phyloP scores from a whole-genome alignment of 1,139 yeast genomes.

The Blastobotrys illinoisensis region DNA sequence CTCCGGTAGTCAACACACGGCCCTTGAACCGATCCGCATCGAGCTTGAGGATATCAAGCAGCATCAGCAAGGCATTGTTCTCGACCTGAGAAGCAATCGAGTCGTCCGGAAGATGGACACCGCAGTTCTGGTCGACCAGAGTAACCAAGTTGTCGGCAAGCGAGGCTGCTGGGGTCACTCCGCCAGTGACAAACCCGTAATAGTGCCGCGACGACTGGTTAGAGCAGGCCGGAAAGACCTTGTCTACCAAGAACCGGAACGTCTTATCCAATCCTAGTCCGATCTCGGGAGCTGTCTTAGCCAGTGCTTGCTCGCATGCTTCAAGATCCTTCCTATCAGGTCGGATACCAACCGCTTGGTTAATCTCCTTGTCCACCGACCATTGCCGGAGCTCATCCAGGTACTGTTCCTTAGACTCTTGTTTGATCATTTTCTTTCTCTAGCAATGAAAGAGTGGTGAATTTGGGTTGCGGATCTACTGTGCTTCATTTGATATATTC shows the following conservation, averaged over 20 bases:
- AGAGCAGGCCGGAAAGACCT: constrained; percentile 21
- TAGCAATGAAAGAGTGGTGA: too few species aligned
- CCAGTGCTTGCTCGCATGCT: neutral
- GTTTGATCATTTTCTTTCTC: neutral
- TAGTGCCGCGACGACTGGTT: constrained; percentile 21
- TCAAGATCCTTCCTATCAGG: neutral
- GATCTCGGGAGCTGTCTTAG: constrained; percentile 1
- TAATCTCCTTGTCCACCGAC: neutral
- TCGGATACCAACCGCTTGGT: neutral
- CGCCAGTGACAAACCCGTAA: constrained; percentile 29
- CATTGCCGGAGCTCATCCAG: neutral
- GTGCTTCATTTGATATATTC: too few species aligned
- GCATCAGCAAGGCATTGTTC: constrained; percentile 19
- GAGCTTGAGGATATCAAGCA: constrained; percentile 21
- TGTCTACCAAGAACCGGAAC: constrained; percentile 12
- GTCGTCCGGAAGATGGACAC: constrained; percentile 20
- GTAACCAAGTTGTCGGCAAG: constrained; percentile 24
- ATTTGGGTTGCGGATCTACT: too few species aligned
- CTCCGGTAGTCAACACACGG: constrained; percentile 26
- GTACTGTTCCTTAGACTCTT: neutral
- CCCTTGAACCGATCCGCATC: constrained; percentile 19
- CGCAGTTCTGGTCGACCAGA: constrained; percentile 22
- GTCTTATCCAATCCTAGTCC: constrained; percentile 21
- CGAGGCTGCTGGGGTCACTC: constrained; percentile 28
- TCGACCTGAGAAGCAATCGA: constrained; percentile 23